Conservation (phyloP, 257 asterid species). For the Forsythia viridissima region DNA sequence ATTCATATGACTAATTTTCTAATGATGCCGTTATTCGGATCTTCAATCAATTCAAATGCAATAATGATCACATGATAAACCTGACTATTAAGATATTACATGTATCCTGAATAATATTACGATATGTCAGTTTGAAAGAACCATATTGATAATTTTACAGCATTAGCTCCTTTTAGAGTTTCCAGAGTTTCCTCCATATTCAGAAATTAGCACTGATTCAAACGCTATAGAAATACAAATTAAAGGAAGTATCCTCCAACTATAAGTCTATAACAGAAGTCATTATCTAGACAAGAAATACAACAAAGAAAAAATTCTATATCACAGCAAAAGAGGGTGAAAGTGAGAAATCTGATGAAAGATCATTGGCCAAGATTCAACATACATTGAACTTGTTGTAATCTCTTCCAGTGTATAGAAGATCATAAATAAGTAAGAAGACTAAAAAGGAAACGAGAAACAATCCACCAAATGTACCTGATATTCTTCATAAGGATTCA, state of each 20-base stretch:
- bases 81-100: not conserved
- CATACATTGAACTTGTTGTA: not conserved
- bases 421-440: constrained; percentile 11
- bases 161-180: not conserved
- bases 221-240: not conserved
- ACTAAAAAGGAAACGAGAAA: constrained; percentile 10
- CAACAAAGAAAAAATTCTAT: not conserved
- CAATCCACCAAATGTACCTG: constrained; percentile 54
- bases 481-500: constrained; percentile 94
- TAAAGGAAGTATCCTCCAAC: not conserved
- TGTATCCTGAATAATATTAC: not conserved
- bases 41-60: not conserved
- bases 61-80: not conserved
- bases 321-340: not conserved
- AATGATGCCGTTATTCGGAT: not conserved
- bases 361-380: not conserved
- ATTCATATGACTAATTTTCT: not conserved
- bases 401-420: not conserved
- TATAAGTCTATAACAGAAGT: not conserved
- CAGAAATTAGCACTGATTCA: not conserved
- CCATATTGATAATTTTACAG: not conserved
- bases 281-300: not conserved
- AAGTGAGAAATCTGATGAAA: not conserved
- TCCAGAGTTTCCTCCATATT: not conserved
- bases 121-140: not conserved